Evolutionary conservation across 2,329 filamentous ascomycete species (phyloP).

Genomic region (Fusarium heterosporum): DNA sequence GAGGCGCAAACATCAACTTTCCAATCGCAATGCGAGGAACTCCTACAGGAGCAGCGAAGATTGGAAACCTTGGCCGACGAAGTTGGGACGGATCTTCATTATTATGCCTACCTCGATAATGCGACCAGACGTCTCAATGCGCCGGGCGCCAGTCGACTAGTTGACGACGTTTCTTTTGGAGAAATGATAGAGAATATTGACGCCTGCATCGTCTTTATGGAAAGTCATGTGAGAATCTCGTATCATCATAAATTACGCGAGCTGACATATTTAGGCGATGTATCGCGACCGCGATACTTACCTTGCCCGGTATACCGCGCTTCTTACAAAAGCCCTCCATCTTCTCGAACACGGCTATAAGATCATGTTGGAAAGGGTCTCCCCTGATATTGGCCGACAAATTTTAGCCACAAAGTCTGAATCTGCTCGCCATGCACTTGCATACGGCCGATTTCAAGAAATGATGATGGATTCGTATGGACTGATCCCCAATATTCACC

Average conservation of each 20-base stretch:
- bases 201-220: constrained; percentile 93
- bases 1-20: constrained; percentile 94
- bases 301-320: constrained; percentile 84
- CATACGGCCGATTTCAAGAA: constrained; percentile 70
- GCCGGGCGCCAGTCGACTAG: constrained; percentile 86
- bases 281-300: constrained; percentile 92
- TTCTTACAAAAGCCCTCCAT: constrained; percentile 76
- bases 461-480: constrained; percentile 68
- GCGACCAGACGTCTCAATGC: constrained; percentile 92
- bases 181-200: constrained; percentile 91
- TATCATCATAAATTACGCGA: too few species aligned
- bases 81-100: constrained; percentile 89
- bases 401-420: constrained; percentile 67
- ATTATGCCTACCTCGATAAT: constrained; percentile 93
- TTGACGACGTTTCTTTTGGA: constrained; percentile 85
- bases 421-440: constrained; percentile 68
- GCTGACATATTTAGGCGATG: constrained; percentile 65
- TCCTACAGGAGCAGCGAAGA: constrained; percentile 83
- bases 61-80: constrained; percentile 84
- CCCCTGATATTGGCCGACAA: constrained; percentile 66
- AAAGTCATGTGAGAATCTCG: constrained; percentile 73
- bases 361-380: constrained; percentile 63
- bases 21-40: constrained; percentile 88
- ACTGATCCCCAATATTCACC: constrained; percentile 67
- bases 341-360: constrained; percentile 70